A percentile compares a stretch with the other conserved stretches of the same genome.
Evolutionary conservation across 1,284 basidiomycete genomes (phyloP).

Genomic region (Gomphus bonarii): DNA sequence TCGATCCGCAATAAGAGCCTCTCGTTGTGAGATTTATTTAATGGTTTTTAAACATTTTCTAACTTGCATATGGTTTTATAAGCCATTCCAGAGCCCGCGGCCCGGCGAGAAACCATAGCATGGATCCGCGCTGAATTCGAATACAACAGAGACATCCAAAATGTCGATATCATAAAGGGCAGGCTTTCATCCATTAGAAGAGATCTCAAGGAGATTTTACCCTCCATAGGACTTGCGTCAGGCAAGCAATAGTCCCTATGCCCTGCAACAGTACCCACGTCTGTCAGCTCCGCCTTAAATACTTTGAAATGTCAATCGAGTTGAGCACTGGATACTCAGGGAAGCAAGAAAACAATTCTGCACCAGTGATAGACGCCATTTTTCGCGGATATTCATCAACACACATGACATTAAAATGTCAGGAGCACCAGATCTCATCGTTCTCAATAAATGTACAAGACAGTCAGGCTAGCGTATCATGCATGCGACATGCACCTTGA

Average conservation of each 20-base stretch:
- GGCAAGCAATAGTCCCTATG: not conserved
- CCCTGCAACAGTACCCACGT: no score
- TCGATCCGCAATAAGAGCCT: slow-evolving; percentile 53
- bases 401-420: not conserved
- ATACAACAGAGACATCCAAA: slow-evolving; percentile 42
- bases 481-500: not conserved
- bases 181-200: slow-evolving; percentile 5
- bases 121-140: slow-evolving; percentile 71
- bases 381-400: not conserved
- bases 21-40: slow-evolving; percentile 36
- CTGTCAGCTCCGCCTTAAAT: no score
- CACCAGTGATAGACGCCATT: not conserved
- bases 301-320: not conserved
- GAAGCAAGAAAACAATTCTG: not conserved
- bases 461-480: not conserved
- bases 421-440: not conserved
- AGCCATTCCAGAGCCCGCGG: slow-evolving; percentile 52
- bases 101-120: slow-evolving; percentile 51
- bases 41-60: slow-evolving; percentile 1
- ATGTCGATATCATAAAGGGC: slow-evolving; percentile 28
- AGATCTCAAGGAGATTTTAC: slow-evolving; percentile 11
- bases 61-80: slow-evolving; percentile 6
- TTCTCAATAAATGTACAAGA: not conserved
- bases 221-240: slow-evolving; percentile 3
- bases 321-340: not conserved